Conservation (phyloP, 345 rosid genomes). For the Citrus unshiu region DNA sequence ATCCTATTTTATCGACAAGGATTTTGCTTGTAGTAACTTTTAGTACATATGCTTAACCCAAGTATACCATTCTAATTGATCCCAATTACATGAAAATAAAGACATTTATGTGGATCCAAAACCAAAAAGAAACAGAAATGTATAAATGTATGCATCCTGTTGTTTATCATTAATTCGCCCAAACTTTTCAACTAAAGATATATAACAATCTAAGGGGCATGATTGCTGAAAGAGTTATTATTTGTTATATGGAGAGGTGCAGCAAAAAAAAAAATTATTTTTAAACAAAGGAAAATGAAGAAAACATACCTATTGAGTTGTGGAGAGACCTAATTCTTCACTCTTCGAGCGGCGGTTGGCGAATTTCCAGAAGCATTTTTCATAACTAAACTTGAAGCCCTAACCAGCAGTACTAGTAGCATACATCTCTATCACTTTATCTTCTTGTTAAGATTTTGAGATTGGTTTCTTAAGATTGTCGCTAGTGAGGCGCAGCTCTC, state of each 20-base stretch:
- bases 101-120: background rate
- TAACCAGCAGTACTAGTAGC: background rate
- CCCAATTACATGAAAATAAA: background rate
- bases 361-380: background rate
- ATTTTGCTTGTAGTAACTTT: background rate
- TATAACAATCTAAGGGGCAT: background rate
- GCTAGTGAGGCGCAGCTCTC: constrained; percentile 11
- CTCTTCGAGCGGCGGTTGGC: background rate
- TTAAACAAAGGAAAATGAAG: background rate
- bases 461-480: constrained; percentile 1
- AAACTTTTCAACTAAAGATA: background rate
- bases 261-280: background rate
- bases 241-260: background rate
- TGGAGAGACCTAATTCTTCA: background rate
- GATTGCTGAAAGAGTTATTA: background rate
- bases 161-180: background rate
- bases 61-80: background rate
- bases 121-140: background rate
- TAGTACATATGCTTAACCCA: background rate
- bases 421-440: background rate
- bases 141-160: background rate
- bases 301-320: background rate
- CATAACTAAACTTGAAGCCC: background rate
- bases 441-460: background rate
- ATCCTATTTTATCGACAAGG: background rate